These are phyloP conservation scores for Spirogloea muscicola DNA, from an alignment of 139 green algal species.

Conservation along the genomic window DNA sequence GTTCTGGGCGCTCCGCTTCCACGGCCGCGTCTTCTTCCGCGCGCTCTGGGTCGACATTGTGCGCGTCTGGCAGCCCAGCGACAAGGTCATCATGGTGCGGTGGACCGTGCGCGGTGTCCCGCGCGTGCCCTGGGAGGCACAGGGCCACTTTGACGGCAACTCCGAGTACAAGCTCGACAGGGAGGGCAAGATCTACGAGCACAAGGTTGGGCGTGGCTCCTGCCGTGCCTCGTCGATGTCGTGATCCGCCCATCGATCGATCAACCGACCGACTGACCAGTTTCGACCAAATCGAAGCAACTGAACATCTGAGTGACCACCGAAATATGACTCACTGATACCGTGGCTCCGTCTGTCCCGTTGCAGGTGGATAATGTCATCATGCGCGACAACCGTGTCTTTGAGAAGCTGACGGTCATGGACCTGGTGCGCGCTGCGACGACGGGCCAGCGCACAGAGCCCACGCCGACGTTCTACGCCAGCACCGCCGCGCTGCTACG, in stretches of 20 bases:
- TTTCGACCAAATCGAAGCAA: too few relatives aligned
- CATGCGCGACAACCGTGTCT: slow-evolving; percentile 62
- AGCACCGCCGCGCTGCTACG: neutral
- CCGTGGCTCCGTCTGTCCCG: neutral
- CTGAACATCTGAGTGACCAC: too few relatives aligned
- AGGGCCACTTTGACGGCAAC: slow-evolving; percentile 79
- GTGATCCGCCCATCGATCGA: neutral
- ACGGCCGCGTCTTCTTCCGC: slow-evolving; percentile 85
- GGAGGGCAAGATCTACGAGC: slow-evolving; percentile 79
- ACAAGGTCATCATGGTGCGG: slow-evolving; percentile 74
- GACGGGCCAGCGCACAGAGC: slow-evolving; percentile 12
- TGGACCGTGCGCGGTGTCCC: slow-evolving; percentile 84
- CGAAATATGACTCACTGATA: neutral
- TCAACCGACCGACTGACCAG: too few relatives aligned
- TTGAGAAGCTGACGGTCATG: slow-evolving; percentile 33
- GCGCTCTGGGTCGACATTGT: slow-evolving; percentile 76
- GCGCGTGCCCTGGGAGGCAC: slow-evolving; percentile 78
- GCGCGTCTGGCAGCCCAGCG: slow-evolving; percentile 86
- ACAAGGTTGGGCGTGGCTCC: too few relatives aligned
- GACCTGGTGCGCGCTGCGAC: slow-evolving; percentile 50
- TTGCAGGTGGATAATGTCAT: slow-evolving; percentile 81
- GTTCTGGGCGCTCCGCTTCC: slow-evolving; percentile 86
- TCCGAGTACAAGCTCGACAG: slow-evolving; percentile 87
- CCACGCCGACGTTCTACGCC: slow-evolving; percentile 22
- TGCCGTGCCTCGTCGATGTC: neutral